Percentiles rank a stretch among this genome's conserved stretches.
Conservation (phyloP, 2,329 filamentous ascomycete species). For the Trichoderma arundinaceum region DNA sequence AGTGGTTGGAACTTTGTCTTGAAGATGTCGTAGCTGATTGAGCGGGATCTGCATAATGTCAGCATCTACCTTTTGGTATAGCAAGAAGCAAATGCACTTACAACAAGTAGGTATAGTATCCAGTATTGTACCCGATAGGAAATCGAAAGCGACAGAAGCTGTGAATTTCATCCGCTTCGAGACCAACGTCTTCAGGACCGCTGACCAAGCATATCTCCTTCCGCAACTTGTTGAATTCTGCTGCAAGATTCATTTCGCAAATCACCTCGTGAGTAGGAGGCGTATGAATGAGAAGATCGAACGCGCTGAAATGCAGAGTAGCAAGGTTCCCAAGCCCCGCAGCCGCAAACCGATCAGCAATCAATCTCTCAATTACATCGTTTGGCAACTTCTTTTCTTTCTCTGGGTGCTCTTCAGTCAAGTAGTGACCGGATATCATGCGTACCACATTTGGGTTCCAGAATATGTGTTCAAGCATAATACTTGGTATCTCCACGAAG, state of each 20-base stretch:
- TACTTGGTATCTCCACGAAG: slow-evolving; percentile 68
- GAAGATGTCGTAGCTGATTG: slow-evolving; percentile 67
- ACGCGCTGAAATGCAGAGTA: slow-evolving; percentile 75
- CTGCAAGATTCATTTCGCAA: slow-evolving; percentile 63
- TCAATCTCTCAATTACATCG: slow-evolving; percentile 70
- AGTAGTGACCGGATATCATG: slow-evolving; percentile 70
- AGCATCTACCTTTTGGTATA: neutral
- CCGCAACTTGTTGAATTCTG: slow-evolving; percentile 70
- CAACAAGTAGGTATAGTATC: slow-evolving; percentile 72
- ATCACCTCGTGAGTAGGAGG: slow-evolving; percentile 66
- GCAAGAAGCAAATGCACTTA: slow-evolving; percentile 52
- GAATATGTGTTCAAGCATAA: slow-evolving; percentile 73
- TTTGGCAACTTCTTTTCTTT: slow-evolving; percentile 70
- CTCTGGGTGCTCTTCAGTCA: slow-evolving; percentile 50
- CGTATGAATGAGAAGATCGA: slow-evolving; percentile 76
- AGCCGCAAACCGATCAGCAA: slow-evolving; percentile 51
- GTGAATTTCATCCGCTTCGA: slow-evolving; percentile 64
- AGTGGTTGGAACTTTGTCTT: slow-evolving; percentile 63
- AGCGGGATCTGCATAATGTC: neutral
- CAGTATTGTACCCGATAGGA: slow-evolving; percentile 76
- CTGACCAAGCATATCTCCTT: slow-evolving; percentile 69
- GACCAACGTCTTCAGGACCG: slow-evolving; percentile 67
- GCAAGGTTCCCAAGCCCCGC: neutral
- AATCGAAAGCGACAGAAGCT: slow-evolving; percentile 75
- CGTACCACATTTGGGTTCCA: slow-evolving; percentile 65